Percentiles rank a stretch among this genome's conserved stretches.
Evolutionary conservation across 2,329 filamentous ascomycete genomes (phyloP).

Genomic region (Lizonia empirigonia): DNA sequence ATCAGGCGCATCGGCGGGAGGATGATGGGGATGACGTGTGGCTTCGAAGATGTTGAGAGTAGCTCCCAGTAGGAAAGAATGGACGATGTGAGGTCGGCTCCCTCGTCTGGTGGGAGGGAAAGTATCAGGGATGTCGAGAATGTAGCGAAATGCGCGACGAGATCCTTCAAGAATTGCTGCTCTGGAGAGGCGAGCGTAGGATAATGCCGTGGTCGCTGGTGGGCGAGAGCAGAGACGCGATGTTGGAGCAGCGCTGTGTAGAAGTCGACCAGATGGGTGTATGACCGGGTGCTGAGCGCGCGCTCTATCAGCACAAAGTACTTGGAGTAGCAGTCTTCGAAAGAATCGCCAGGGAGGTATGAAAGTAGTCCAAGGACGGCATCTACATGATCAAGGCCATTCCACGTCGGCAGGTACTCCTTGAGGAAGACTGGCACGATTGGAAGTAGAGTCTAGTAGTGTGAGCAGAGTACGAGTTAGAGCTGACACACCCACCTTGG

Average conservation of each 20-base stretch:
- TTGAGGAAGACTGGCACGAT: constrained; percentile 42
- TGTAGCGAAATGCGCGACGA: constrained; percentile 39
- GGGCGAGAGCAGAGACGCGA: constrained; percentile 50
- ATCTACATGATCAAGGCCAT: constrained; percentile 40
- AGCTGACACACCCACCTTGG: constrained; percentile 35
- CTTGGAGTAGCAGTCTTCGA: constrained; percentile 51
- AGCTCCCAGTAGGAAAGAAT: constrained; percentile 72
- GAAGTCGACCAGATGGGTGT: constrained; percentile 66
- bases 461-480: neutral
- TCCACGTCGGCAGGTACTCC: constrained; percentile 46
- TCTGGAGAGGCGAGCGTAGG: constrained; percentile 48
- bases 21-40: constrained; percentile 62
- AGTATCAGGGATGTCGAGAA: constrained; percentile 40
- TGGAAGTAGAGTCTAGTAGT: constrained; percentile 38
- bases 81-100: constrained; percentile 55
- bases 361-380: constrained; percentile 60
- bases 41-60: constrained; percentile 51
- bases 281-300: constrained; percentile 55
- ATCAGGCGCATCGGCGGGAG: constrained; percentile 71
- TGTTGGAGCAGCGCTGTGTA: constrained; percentile 70
- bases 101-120: constrained; percentile 30
- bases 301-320: constrained; percentile 51
- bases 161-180: constrained; percentile 42
- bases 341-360: constrained; percentile 54
- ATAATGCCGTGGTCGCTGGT: constrained; percentile 18